Conservation (phyloP, 2,329 filamentous ascomycete genomes). For the Scleromitrula shiraiana region DNA sequence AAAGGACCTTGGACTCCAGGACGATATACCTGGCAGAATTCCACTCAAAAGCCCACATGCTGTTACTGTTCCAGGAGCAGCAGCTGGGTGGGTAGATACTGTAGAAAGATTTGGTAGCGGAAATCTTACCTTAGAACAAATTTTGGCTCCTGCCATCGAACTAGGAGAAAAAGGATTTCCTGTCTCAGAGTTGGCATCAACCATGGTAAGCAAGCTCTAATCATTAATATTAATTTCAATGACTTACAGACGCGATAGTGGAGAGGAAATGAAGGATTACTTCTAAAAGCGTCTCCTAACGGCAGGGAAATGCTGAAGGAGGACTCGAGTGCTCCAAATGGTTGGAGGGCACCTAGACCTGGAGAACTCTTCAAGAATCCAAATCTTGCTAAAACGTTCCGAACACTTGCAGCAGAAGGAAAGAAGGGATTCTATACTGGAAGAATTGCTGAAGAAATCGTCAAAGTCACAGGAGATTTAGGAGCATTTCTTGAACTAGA, state of each 20-base stretch:
- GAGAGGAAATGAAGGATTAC: conserved; percentile 51
- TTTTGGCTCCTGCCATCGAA: conserved; percentile 75
- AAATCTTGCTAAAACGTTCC: conserved; percentile 72
- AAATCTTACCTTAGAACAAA: conserved; percentile 66
- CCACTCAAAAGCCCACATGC: conserved; percentile 71
- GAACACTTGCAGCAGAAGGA: conserved; percentile 66
- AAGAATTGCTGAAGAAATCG: conserved; percentile 68
- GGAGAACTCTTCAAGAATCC: conserved; percentile 90
- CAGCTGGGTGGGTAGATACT: conserved; percentile 89
- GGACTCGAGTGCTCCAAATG: conserved; percentile 58
- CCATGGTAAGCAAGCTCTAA: conserved; percentile 17
- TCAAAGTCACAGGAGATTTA: conserved; percentile 66
- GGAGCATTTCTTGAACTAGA: conserved; percentile 73
- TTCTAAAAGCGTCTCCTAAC: conserved; percentile 75
- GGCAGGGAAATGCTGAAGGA: conserved; percentile 79
- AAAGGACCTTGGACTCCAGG: conserved; percentile 56
- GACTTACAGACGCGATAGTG: conserved; percentile 50
- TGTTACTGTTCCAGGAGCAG: conserved; percentile 81
- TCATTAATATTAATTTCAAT: background rate
- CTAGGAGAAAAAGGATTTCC: conserved; percentile 85
- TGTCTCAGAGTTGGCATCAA: conserved; percentile 61
- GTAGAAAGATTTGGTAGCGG: conserved; percentile 85
- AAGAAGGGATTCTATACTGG: conserved; percentile 91
- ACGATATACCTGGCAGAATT: conserved; percentile 50
- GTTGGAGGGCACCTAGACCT: conserved; percentile 63